Evolutionary conservation across 345 rosid species (phyloP).

Genomic region (Mercurialis annua): DNA sequence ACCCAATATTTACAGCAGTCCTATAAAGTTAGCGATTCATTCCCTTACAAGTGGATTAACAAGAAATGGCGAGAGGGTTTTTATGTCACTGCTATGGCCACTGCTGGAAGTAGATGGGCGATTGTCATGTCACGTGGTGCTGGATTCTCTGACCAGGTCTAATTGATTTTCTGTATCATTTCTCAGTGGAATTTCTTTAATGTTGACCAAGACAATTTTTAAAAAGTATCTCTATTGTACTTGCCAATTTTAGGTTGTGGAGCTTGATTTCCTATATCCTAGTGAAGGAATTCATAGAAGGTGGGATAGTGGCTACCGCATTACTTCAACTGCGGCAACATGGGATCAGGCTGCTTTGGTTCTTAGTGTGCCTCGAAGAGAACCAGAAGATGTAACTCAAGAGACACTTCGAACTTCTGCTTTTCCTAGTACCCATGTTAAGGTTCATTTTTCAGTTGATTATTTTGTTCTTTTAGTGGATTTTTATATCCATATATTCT

Average conservation of each 20-base stretch:
- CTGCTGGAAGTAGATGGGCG: conserved; percentile 97
- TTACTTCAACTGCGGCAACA: conserved; percentile 92
- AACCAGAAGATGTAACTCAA: conserved; percentile 86
- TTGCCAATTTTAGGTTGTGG: conserved; percentile 64
- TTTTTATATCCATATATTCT: conserved; percentile 2
- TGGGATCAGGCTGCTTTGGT: conserved; percentile 92
- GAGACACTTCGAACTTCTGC: conserved; percentile 95
- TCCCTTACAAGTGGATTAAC: conserved; percentile 97
- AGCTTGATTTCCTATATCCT: conserved; percentile 94
- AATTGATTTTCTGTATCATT: conserved; percentile 5
- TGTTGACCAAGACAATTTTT: neutral
- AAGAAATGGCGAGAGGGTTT: conserved; percentile 96
- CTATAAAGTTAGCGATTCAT: conserved; percentile 92
- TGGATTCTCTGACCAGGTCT: conserved; percentile 82
- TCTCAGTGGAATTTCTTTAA: conserved; percentile 3
- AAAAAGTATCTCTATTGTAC: neutral
- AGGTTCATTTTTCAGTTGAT: conserved; percentile 42
- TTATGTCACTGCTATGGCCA: conserved; percentile 89
- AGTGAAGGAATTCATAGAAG: conserved; percentile 98
- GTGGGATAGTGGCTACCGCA: conserved; percentile 92
- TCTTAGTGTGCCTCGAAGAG: conserved; percentile 89
- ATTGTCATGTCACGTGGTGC: conserved; percentile 99
- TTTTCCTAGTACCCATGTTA: conserved; percentile 93
- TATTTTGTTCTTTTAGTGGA: neutral
- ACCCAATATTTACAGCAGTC: conserved; percentile 94